Conservation (phyloP, 2,329 filamentous ascomycete species). For the Xylaria sp. region DNA sequence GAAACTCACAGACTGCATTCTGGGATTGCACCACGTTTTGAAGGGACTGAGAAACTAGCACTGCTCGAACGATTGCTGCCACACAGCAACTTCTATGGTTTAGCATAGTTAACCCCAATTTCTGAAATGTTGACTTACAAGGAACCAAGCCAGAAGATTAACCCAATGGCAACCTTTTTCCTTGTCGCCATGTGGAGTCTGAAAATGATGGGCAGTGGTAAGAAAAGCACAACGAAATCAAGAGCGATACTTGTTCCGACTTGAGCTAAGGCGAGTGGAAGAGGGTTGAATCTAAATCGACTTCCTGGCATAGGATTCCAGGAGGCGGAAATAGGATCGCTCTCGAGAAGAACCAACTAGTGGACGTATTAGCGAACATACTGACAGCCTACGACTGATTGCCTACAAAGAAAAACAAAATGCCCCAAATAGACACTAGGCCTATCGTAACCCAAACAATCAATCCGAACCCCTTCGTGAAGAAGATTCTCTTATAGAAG, state of each 20-base stretch:
- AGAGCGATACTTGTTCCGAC: not conserved
- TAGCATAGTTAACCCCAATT: not conserved
- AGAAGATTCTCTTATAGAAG: too few species aligned
- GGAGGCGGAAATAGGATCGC: not conserved
- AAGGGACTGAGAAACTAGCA: too few species aligned
- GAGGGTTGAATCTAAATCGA: not conserved
- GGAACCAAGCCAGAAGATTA: not conserved
- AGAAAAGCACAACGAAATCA: not conserved
- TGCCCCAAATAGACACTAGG: too few species aligned
- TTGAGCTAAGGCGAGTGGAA: not conserved
- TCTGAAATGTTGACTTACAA: not conserved
- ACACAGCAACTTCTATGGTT: not conserved
- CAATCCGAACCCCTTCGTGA: too few species aligned
- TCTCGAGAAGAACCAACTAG: not conserved
- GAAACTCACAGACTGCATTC: too few species aligned
- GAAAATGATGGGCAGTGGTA: not conserved
- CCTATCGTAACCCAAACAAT: too few species aligned
- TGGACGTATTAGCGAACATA: not conserved
- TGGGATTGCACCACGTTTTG: too few species aligned
- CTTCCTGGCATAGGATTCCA: not conserved
- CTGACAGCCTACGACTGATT: too few species aligned
- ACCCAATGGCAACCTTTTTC: not conserved
- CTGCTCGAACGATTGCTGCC: not conserved
- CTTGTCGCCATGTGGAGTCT: not conserved
- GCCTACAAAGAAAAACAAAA: too few species aligned